Percentiles rank a stretch among this genome's conserved stretches.
Conservation (phyloP, 2,329 filamentous ascomycete species). For the Capronia americana region DNA sequence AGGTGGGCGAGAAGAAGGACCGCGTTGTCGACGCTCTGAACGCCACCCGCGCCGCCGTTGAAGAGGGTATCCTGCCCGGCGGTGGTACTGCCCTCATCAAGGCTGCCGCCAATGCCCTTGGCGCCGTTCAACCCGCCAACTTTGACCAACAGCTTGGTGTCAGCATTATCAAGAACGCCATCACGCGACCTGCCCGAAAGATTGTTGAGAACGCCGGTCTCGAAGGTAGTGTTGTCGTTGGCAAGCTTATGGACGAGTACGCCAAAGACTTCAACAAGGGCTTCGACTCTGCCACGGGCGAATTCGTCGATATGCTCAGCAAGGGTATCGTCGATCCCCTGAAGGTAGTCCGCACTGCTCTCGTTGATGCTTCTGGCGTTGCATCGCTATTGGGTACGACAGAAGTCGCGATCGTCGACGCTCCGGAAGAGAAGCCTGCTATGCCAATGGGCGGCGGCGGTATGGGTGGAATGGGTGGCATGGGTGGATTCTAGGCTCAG, state of each 20-base stretch:
- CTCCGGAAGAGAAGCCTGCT: conserved; percentile 84
- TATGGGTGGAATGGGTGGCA: conserved; percentile 59
- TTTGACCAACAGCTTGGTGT: conserved; percentile 99
- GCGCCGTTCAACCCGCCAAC: conserved; percentile 84
- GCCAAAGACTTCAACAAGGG: conserved; percentile 96
- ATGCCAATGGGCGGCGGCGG: conserved; percentile 57
- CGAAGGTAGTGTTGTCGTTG: conserved; percentile 94
- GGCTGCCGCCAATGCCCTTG: conserved; percentile 87
- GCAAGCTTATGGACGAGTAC: conserved; percentile 96
- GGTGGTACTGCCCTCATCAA: conserved; percentile 98
- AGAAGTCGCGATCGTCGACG: conserved; percentile 97
- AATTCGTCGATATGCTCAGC: conserved; percentile 98
- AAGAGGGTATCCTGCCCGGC: conserved; percentile 98
- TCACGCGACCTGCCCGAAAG: conserved; percentile 89
- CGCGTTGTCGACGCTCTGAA: conserved; percentile 98
- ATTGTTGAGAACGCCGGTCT: conserved; percentile 98
- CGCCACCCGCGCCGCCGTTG: conserved; percentile 95
- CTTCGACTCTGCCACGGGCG: conserved; percentile 93
- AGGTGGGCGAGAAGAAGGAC: conserved; percentile 99
- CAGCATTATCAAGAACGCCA: conserved; percentile 96
- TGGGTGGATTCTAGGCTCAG: conserved; percentile 34
- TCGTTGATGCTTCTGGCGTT: conserved; percentile 93
- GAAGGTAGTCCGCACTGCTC: conserved; percentile 97
- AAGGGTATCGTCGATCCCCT: conserved; percentile 98
- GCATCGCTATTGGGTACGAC: conserved; percentile 97